Conservation (phyloP, 2,329 filamentous ascomycete species). For the Colletotrichum plurivorum region DNA sequence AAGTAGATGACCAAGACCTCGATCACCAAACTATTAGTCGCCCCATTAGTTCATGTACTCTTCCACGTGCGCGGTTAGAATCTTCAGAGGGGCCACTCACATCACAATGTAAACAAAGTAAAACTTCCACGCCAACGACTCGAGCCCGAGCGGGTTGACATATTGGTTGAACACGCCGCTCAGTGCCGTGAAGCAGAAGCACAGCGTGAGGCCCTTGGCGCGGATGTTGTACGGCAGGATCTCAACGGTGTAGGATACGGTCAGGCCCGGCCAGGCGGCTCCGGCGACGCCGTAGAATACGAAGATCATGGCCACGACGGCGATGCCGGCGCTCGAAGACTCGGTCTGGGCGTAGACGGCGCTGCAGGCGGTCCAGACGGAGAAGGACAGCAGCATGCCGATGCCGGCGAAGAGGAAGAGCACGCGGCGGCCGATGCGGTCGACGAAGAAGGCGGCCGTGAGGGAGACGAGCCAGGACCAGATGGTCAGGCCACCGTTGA, state of each 20-base stretch:
- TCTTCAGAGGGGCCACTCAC: background rate
- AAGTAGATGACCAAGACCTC: constrained; percentile 56
- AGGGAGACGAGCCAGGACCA: constrained; percentile 47
- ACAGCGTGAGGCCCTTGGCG: constrained; percentile 41
- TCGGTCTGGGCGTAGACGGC: constrained; percentile 30
- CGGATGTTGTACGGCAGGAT: constrained; percentile 32
- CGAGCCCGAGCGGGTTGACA: constrained; percentile 60
- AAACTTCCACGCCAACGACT: constrained; percentile 58
- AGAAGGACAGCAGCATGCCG: constrained; percentile 47
- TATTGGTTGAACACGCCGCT: constrained; percentile 55
- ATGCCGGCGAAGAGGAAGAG: constrained; percentile 41
- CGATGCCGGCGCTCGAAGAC: constrained; percentile 27
- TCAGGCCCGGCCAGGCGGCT: constrained; percentile 58
- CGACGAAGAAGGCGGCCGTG: constrained; percentile 46
- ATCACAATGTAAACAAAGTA: constrained; percentile 59
- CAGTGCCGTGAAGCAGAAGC: constrained; percentile 40
- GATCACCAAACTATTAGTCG: constrained; percentile 44
- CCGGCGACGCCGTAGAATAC: constrained; percentile 39
- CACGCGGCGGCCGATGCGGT: constrained; percentile 46
- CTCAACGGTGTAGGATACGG: constrained; percentile 56
- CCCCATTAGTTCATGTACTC: background rate
- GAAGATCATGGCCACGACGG: constrained; percentile 40
- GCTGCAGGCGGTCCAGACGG: constrained; percentile 44
- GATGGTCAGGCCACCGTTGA: constrained; percentile 43
- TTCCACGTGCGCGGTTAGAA: background rate